Evolutionary conservation across 805 yeast species (phyloP).

Genomic region (Barnettozyma salicaria): DNA sequence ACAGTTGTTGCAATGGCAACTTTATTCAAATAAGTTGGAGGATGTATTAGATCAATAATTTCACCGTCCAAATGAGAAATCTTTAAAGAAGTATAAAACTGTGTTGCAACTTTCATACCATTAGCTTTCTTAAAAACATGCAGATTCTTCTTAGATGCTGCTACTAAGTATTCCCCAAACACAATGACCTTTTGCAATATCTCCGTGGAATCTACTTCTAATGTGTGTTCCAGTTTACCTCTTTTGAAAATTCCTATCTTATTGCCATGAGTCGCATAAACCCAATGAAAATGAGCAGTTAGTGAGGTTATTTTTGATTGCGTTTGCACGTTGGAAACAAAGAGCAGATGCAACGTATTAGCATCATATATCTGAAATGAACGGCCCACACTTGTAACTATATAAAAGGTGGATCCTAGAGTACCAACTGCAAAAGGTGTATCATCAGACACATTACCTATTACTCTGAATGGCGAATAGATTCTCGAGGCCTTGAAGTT

Average conservation of each 20-base stretch:
- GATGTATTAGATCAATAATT: constrained; percentile 66
- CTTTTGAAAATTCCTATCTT: constrained; percentile 74
- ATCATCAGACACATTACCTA: constrained; percentile 86
- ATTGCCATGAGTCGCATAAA: constrained; percentile 69
- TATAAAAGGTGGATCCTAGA: constrained; percentile 79
- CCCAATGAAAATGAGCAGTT: constrained; percentile 77
- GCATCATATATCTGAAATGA: constrained; percentile 93
- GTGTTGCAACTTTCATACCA: constrained; percentile 45
- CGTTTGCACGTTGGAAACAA: constrained; percentile 80
- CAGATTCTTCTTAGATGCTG: constrained; percentile 42
- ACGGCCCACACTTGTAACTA: constrained; percentile 84
- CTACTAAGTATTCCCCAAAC: constrained; percentile 78
- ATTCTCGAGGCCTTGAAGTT: constrained; percentile 42
- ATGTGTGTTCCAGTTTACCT: constrained; percentile 52
- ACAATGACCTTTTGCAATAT: constrained; percentile 46
- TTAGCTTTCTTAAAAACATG: constrained; percentile 48
- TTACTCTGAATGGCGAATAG: constrained; percentile 80
- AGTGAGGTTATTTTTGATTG: constrained; percentile 62
- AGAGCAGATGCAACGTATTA: constrained; percentile 73
- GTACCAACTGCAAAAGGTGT: constrained; percentile 85
- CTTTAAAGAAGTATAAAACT: constrained; percentile 57
- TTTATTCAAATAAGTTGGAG: constrained; percentile 90
- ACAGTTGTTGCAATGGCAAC: constrained; percentile 73
- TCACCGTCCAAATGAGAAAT: constrained; percentile 61
- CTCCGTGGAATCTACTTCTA: constrained; percentile 29